Percentiles rank a stretch among this genome's conserved stretches.
Evolutionary conservation across 441 rosid species (phyloP).

Genomic region (Mallotus japonicus): DNA sequence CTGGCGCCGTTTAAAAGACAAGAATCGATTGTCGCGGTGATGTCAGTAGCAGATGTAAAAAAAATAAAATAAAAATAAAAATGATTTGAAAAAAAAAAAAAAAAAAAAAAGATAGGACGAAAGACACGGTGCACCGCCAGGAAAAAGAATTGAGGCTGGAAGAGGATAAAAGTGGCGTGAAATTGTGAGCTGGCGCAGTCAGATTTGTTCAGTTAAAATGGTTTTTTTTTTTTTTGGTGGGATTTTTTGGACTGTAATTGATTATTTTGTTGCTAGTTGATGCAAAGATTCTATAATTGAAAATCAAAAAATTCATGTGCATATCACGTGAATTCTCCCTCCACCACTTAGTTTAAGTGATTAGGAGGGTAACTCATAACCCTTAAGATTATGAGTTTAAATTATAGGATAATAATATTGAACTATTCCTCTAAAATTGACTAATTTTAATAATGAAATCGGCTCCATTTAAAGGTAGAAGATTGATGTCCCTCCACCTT

Average conservation of each 20-base stretch:
- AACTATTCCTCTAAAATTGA: no score
- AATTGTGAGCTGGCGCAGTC: constrained; percentile 19
- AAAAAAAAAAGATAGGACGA: neutral
- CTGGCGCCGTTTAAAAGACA: neutral
- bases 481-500: no score
- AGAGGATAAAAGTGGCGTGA: neutral
- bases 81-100: neutral
- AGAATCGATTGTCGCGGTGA: neutral
- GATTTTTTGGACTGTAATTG: no score
- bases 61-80: no score
- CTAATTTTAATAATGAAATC: no score
- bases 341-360: no score
- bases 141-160: neutral
- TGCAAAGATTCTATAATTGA: neutral
- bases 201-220: constrained; percentile 3
- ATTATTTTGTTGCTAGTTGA: neutral
- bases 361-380: no score
- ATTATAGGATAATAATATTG: no score
- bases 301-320: neutral
- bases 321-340: neutral
- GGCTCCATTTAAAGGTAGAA: no score
- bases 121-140: constrained; percentile 13
- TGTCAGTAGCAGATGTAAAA: neutral
- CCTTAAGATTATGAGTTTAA: no score
- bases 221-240: no score